These are phyloP conservation scores for Podaxis sp. DNA, from an alignment of 768 basidiomycete genomes.

Conservation along the genomic window DNA sequence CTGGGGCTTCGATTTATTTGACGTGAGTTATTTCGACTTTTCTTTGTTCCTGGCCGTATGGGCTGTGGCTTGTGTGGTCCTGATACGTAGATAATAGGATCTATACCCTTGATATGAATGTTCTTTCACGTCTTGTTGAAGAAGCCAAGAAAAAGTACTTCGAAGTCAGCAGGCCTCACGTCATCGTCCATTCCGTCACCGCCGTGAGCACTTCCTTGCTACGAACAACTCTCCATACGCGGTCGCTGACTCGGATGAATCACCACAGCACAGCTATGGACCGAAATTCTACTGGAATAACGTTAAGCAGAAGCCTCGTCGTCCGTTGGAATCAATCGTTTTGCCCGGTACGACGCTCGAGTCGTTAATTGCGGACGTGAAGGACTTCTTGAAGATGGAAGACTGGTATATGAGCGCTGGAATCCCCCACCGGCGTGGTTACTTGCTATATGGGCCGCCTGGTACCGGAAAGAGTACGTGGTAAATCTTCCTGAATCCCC, in stretches of 20 bases:
- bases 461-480: conserved; percentile 59
- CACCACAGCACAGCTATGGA: conserved; percentile 35
- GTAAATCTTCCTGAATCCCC: conserved; percentile 1
- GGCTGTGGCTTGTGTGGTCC: conserved; percentile 21
- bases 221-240: too few species aligned
- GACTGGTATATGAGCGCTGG: conserved; percentile 60
- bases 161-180: conserved; percentile 34
- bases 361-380: conserved; percentile 47
- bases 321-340: conserved; percentile 54
- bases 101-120: conserved; percentile 38
- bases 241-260: too few species aligned
- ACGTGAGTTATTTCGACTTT: conserved; percentile 25
- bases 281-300: conserved; percentile 41
- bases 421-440: conserved; percentile 58
- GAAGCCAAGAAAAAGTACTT: conserved; percentile 34
- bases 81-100: conserved; percentile 34
- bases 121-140: conserved; percentile 35
- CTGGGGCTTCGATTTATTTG: conserved; percentile 25
- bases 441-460: conserved; percentile 58
- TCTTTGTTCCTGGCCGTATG: not conserved
- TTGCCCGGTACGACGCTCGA: conserved; percentile 47
- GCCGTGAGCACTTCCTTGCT: conserved; percentile 21
- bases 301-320: conserved; percentile 47
- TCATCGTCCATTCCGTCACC: conserved; percentile 35
- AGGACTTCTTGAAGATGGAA: conserved; percentile 52